Evolutionary conservation across 768 basidiomycete species (phyloP).

Genomic region (Tulasnella calospora): DNA sequence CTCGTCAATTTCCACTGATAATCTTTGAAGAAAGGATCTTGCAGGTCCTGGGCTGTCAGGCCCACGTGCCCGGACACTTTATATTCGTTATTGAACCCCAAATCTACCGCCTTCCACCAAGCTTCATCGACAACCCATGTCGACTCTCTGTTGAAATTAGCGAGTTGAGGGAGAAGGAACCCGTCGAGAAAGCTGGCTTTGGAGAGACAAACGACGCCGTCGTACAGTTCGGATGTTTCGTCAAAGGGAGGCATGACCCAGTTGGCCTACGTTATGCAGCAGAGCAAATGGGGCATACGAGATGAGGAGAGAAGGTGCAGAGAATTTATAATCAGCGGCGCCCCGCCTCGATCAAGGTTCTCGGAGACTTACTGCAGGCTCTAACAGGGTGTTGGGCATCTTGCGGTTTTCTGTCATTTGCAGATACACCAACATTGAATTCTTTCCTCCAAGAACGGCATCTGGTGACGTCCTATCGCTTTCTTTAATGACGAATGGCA

Average conservation of each 20-base stretch:
- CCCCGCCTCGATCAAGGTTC: background rate
- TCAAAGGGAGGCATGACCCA: background rate
- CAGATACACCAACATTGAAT: background rate
- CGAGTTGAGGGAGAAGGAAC: slow-evolving; percentile 10
- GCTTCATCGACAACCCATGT: background rate
- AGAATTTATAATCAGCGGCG: no score
- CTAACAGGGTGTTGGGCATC: background rate
- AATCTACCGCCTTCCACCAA: background rate
- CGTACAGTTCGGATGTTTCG: background rate
- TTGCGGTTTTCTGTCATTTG: background rate
- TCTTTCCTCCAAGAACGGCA: background rate
- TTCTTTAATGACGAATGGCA: background rate
- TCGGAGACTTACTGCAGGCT: background rate
- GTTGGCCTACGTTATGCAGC: background rate
- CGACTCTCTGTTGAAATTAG: background rate
- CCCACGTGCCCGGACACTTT: background rate
- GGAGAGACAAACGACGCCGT: background rate
- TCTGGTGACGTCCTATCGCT: background rate
- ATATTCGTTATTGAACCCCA: no score
- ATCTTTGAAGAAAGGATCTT: background rate
- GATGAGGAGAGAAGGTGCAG: no score
- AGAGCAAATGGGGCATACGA: no score
- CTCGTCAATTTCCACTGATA: background rate
- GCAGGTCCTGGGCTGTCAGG: background rate
- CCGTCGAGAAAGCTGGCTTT: slow-evolving; percentile 1